phyloP scores from a whole-genome alignment of 2,329 filamentous ascomycete genomes.

The Pyrenophora seminiperda region DNA sequence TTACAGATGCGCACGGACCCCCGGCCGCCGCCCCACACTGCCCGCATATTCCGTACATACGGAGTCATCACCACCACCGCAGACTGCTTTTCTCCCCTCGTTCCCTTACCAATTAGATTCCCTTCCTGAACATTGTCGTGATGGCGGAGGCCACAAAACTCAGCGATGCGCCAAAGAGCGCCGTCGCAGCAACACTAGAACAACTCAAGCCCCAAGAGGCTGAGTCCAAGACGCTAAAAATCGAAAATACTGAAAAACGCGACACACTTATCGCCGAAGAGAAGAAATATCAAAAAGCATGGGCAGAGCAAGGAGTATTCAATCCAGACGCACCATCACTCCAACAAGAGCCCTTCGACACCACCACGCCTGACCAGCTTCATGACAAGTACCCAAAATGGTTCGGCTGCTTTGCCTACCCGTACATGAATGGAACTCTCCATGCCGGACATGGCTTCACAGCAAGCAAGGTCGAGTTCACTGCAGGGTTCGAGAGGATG shows the following conservation, averaged over 20 bases:
- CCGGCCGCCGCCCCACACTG: slow-evolving; percentile 2
- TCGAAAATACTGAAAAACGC: slow-evolving; percentile 82
- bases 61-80: slow-evolving; percentile 4
- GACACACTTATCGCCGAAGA: slow-evolving; percentile 81
- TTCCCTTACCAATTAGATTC: slow-evolving; percentile 1
- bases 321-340: slow-evolving; percentile 82
- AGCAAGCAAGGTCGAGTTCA: slow-evolving; percentile 91
- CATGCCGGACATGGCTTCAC: slow-evolving; percentile 95
- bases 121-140: slow-evolving; percentile 15
- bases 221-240: slow-evolving; percentile 66
- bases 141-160: slow-evolving; percentile 43
- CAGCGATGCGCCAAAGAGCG: slow-evolving; percentile 46
- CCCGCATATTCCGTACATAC: slow-evolving; percentile 3
- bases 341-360: slow-evolving; percentile 75
- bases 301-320: slow-evolving; percentile 79
- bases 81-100: slow-evolving; percentile 16
- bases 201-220: slow-evolving; percentile 60
- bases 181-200: slow-evolving; percentile 58
- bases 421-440: slow-evolving; percentile 57
- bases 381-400: slow-evolving; percentile 87
- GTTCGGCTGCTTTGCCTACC: slow-evolving; percentile 77
- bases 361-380: slow-evolving; percentile 74
- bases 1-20: slow-evolving; percentile 7
- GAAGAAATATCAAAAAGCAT: slow-evolving; percentile 89
- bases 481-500: slow-evolving; percentile 84